A percentile compares a stretch with the other conserved stretches of the same genome.
These are phyloP conservation scores for Leccinum ochraceum DNA, from an alignment of 768 basidiomycete species.

Conservation along the genomic window DNA sequence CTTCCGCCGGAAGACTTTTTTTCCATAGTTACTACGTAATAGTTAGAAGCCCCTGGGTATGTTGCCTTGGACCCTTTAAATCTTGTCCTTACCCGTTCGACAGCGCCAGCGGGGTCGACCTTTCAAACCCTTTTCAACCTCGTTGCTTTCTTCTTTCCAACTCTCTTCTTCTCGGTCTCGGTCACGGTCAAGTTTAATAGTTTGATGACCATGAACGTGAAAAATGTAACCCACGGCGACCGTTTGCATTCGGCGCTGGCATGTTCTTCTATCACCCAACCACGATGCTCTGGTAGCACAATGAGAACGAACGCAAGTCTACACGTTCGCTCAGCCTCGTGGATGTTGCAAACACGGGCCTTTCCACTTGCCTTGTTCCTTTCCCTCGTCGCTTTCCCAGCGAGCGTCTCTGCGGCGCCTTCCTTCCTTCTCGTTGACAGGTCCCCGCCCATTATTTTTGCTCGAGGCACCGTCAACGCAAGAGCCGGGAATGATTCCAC, in stretches of 20 bases:
- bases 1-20: neutral
- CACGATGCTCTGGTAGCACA: constrained; percentile 12
- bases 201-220: constrained; percentile 11
- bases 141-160: neutral
- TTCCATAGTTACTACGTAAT: neutral
- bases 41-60: neutral
- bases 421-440: neutral
- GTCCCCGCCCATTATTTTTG: neutral
- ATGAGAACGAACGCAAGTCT: neutral
- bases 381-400: constrained; percentile 2
- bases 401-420: constrained; percentile 14
- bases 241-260: neutral
- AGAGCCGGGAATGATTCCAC: neutral
- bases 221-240: neutral
- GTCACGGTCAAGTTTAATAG: neutral
- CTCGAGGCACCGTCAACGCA: neutral
- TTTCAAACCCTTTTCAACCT: constrained; percentile 9
- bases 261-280: constrained; percentile 2
- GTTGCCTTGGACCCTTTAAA: neutral
- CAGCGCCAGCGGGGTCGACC: constrained; percentile 6
- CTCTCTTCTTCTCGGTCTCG: neutral
- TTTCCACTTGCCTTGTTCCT: constrained; percentile 3
- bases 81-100: constrained; percentile 2
- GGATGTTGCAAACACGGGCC: neutral
- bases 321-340: constrained; percentile 3